Percentiles rank a stretch among this genome's conserved stretches.
Conservation (phyloP, 2,329 filamentous ascomycete genomes). For the Aspergillus bombycis region DNA sequence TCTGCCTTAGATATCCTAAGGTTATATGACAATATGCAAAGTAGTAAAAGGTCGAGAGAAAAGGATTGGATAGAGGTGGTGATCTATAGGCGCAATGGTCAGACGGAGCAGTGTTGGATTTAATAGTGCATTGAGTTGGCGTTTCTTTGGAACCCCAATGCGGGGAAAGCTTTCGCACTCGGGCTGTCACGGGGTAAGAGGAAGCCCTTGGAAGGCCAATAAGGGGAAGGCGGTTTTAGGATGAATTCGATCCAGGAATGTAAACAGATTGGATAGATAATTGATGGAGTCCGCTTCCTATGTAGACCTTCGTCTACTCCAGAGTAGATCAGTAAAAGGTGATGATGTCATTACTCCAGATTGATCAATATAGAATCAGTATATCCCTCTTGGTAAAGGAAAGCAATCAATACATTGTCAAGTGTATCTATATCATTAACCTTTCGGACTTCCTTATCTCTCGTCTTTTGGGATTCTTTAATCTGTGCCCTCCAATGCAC, state of each 20-base stretch:
- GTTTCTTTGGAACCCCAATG: background rate
- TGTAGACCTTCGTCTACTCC: background rate
- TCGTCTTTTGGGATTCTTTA: background rate
- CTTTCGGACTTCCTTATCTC: background rate
- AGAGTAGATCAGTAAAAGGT: background rate
- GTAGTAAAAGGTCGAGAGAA: background rate
- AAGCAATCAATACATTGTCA: background rate
- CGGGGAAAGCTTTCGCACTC: conserved; percentile 4
- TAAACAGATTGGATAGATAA: background rate
- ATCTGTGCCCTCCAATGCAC: background rate
- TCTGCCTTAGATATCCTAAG: background rate
- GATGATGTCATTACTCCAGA: background rate
- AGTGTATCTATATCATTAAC: background rate
- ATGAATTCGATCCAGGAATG: background rate
- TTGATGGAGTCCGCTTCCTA: too few species aligned
- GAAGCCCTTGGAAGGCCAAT: background rate
- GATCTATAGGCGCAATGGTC: background rate
- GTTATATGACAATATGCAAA: background rate
- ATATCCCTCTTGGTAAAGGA: background rate
- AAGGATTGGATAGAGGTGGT: background rate
- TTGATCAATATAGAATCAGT: background rate
- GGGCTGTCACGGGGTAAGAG: background rate
- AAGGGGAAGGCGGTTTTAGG: background rate
- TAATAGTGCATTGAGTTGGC: background rate
- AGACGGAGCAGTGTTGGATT: background rate